Conservation (phyloP, 1,139 yeast species). For the Magnusiomyces suaveolens region DNA sequence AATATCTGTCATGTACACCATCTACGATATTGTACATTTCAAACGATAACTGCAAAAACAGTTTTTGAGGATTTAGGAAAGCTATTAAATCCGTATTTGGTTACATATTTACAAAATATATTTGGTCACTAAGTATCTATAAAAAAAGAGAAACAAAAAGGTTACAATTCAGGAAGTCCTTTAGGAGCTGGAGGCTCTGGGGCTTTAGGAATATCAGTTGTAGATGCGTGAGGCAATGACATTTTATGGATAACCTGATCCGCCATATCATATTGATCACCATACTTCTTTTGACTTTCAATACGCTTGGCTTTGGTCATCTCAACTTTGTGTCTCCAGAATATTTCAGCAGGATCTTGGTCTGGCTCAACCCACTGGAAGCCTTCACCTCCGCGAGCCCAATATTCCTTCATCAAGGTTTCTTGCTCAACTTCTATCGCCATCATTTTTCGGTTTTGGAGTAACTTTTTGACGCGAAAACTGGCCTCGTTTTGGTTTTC, state of each 20-base stretch:
- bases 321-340: conserved; percentile 14
- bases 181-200: conserved; percentile 10
- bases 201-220: conserved; percentile 19
- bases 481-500: conserved; percentile 35
- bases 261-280: conserved; percentile 21
- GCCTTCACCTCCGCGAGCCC: conserved; percentile 68
- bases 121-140: not conserved
- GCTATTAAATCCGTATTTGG: too few species aligned
- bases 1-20: too few species aligned
- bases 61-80: too few species aligned
- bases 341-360: conserved; percentile 56
- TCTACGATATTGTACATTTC: too few species aligned
- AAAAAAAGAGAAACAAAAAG: not conserved
- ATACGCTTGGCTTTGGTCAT: conserved; percentile 9
- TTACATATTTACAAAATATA: not conserved
- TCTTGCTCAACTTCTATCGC: conserved; percentile 65
- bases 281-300: conserved; percentile 10
- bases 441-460: conserved; percentile 24
- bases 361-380: conserved; percentile 78
- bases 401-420: conserved; percentile 51
- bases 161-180: conserved; percentile 2
- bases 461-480: conserved; percentile 26
- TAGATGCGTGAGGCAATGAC: conserved; percentile 27
- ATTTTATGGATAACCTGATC: conserved; percentile 19
- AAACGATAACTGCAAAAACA: too few species aligned